A percentile compares a stretch with the other conserved stretches of the same genome.
Conservation (phyloP, 148 eudicot species). For the Salicornia ramosissima region DNA sequence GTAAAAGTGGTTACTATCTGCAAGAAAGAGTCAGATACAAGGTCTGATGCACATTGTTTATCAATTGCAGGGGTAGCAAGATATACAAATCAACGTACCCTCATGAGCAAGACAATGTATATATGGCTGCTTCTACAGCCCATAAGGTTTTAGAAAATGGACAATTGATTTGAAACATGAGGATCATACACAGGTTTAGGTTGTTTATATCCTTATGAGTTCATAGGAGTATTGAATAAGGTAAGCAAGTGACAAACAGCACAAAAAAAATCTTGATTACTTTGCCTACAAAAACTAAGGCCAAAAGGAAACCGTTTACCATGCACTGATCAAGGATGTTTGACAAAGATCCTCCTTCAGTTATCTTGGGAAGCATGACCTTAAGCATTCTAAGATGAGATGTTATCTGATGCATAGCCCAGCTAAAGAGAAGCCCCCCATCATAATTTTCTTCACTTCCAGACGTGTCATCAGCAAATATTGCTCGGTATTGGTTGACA, state of each 20-base stretch:
- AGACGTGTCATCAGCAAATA: conserved; percentile 96
- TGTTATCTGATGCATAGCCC: conserved; percentile 97
- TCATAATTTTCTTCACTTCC: conserved; percentile 97
- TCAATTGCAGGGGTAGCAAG: neutral
- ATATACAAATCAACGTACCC: neutral
- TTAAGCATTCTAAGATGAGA: conserved; percentile 73
- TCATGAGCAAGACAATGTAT: neutral
- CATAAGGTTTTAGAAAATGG: neutral
- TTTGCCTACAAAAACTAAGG: conserved; percentile 3
- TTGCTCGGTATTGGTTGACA: conserved; percentile 93
- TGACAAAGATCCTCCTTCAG: conserved; percentile 94
- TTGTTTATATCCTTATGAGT: neutral
- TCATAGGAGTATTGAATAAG: neutral
- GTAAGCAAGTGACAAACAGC: neutral
- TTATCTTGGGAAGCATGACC: conserved; percentile 88
- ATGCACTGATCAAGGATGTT: conserved; percentile 92
- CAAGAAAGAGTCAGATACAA: no score
- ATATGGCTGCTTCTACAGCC: neutral
- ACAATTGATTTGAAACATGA: neutral
- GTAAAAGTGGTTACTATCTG: no score
- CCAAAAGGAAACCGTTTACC: conserved; percentile 39
- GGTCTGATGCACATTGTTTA: neutral
- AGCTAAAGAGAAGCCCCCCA: conserved; percentile 95
- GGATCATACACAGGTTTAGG: neutral
- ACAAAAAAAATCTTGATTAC: neutral